Base-by-base conservation (phyloP, 352 stramenopile genomes). In the Thalassiosira delicatula region DNA sequence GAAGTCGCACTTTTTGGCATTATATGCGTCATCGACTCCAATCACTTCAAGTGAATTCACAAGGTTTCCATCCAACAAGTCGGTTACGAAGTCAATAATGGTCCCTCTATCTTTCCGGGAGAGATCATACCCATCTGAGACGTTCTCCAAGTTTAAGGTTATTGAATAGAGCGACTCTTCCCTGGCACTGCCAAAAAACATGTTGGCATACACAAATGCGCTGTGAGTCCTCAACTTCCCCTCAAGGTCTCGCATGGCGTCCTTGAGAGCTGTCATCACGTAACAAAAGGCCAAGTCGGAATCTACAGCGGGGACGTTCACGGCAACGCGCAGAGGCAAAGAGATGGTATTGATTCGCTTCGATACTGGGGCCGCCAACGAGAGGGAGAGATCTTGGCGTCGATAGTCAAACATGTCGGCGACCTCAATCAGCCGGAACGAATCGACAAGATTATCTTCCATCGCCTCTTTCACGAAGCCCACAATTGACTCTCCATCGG, bases 41-140 rank as follows among this genome's bases (percentile, higher is more conserved):
- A 73, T 29, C 25, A 73, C 7, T 3, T 60, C 40, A 12, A 60
- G 29, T 53, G 44, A 61, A n/a, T 37, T n/a, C 33, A 63, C 23
- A 60, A 73, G 19, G n/a, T 73, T 62, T 23, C 63, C 65, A 29
- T 37, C 44, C 7, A 73, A 19, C 37, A 73, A 3, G n/a, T 73
- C 25, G 42, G 30, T 61, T 17, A 62, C 25, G 23, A 61, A 62
- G 9, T 21, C 14, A 37, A 73, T 62, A 29, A 73, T 60, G 12
- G 42, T 27, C 33, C 21, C 51, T 14, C 33, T 21, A 14, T 60
- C 17, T 35, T 21, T 4, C 29, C 5, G 2, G 3, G 51, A 32
- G 3, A 60, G 11, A 17, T 4, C 2, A 32, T 60, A 14, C 21
- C 51, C 23, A 32, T n/a, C n/a, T n/a, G n/a, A n/a, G n/a, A n/a